Evolutionary conservation across 192 early-diverging fungal genomes (phyloP).

Genomic region (Dimargaris cristalligena): DNA sequence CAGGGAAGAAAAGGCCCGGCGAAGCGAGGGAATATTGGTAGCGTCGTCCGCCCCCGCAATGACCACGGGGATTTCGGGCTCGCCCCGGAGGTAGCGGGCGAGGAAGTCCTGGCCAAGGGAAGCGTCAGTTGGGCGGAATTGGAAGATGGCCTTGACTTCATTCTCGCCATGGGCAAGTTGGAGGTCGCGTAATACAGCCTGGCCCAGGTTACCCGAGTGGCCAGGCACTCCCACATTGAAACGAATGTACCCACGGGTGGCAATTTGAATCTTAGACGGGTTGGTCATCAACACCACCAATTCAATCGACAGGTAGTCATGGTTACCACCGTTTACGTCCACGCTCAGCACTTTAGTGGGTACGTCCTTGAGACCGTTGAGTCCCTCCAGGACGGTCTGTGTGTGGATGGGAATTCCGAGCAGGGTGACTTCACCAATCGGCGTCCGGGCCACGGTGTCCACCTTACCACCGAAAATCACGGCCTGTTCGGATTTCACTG

Average conservation of each 20-base stretch:
- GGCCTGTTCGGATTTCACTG: slow-evolving; percentile 18
- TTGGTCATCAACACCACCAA: slow-evolving; percentile 27
- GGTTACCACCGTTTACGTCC: slow-evolving; percentile 34
- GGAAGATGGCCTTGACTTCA: slow-evolving; percentile 20
- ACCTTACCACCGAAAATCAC: slow-evolving; percentile 31
- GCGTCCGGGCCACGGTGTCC: slow-evolving; percentile 29
- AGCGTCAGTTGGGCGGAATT: slow-evolving; percentile 28
- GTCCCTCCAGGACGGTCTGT: slow-evolving; percentile 27
- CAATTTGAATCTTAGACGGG: slow-evolving; percentile 27
- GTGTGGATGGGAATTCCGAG: slow-evolving; percentile 32
- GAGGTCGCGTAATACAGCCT: slow-evolving; percentile 25
- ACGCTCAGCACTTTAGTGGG: slow-evolving; percentile 32
- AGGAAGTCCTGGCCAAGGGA: slow-evolving; percentile 27
- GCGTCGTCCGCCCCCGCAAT: slow-evolving; percentile 25
- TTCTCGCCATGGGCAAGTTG: slow-evolving; percentile 29
- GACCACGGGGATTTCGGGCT: slow-evolving; percentile 17
- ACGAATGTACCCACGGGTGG: slow-evolving; percentile 24
- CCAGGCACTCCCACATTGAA: slow-evolving; percentile 25
- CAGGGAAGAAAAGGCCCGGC: slow-evolving; percentile 24
- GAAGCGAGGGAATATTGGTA: slow-evolving; percentile 28
- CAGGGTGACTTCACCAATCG: slow-evolving; percentile 34
- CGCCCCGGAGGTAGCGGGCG: slow-evolving; percentile 29
- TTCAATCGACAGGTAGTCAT: slow-evolving; percentile 18
- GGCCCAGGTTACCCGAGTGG: slow-evolving; percentile 21
- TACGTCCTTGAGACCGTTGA: slow-evolving; percentile 31